Conservation (phyloP, 805 yeast species). For the Saccharomycopsis sp. region DNA sequence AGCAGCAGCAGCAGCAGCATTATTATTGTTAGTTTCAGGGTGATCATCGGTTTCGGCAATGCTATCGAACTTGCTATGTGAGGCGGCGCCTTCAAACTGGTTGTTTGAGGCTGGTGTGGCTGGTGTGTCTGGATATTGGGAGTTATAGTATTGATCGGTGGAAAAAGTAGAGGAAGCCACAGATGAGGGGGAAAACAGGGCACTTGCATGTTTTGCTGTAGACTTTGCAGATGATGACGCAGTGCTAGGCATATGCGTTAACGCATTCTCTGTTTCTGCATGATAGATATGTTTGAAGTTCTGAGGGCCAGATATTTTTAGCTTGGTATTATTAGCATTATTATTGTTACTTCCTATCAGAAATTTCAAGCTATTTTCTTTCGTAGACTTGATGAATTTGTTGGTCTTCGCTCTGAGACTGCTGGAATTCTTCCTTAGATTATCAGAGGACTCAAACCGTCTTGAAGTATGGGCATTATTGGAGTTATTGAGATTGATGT, state of each 20-base stretch:
- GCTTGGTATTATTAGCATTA: background rate
- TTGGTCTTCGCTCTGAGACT: background rate
- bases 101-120: slow-evolving; percentile 9
- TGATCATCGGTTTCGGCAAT: background rate
- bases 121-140: slow-evolving; percentile 15
- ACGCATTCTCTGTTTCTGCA: slow-evolving; percentile 11
- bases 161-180: slow-evolving; percentile 15
- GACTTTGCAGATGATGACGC: background rate
- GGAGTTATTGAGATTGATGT: no score
- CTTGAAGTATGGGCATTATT: background rate
- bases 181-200: slow-evolving; percentile 10
- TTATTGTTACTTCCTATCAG: background rate
- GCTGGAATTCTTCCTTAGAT: background rate
- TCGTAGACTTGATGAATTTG: background rate
- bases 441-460: background rate
- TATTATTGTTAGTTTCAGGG: background rate
- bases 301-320: slow-evolving; percentile 15
- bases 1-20: background rate
- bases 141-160: slow-evolving; percentile 5
- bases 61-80: background rate
- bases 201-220: background rate
- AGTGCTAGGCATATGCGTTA: background rate
- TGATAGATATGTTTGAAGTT: slow-evolving; percentile 19
- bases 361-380: background rate
- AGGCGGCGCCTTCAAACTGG: background rate